phyloP scores from a whole-genome alignment of 495 filamentous ascomycete genomes.

The Glutinoglossum americanum region DNA sequence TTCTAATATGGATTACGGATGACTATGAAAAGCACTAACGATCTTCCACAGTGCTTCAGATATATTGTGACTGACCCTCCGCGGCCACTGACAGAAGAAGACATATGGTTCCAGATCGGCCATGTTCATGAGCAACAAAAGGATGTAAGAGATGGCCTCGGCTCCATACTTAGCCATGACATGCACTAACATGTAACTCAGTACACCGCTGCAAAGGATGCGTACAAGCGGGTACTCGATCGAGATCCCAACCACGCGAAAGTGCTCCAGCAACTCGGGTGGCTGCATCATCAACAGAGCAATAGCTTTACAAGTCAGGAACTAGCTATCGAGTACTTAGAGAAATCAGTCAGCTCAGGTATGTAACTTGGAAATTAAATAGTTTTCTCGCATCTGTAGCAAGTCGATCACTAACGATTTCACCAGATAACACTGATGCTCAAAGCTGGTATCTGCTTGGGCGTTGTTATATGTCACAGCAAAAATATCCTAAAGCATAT shows the following conservation, averaged over 20 bases:
- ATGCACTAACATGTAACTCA: conserved; percentile 18
- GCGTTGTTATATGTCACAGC: conserved; percentile 97
- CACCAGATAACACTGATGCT: conserved; percentile 67
- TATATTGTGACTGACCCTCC: conserved; percentile 93
- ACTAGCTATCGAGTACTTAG: conserved; percentile 86
- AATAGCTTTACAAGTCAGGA: conserved; percentile 76
- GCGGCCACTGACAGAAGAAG: conserved; percentile 82
- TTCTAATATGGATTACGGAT: conserved; percentile 3
- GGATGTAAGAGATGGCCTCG: conserved; percentile 43
- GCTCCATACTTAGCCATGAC: conserved; percentile 9
- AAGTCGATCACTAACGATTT: not conserved
- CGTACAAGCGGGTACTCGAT: conserved; percentile 83
- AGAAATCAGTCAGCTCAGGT: conserved; percentile 93
- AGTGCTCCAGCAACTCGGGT: conserved; percentile 92
- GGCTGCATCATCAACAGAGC: conserved; percentile 94
- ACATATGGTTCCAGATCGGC: conserved; percentile 99
- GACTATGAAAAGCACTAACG: conserved; percentile 9
- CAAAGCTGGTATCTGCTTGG: conserved; percentile 98
- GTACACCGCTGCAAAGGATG: conserved; percentile 82
- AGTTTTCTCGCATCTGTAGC: not conserved
- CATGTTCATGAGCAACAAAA: conserved; percentile 98
- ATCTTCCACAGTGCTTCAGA: conserved; percentile 59
- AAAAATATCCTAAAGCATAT: conserved; percentile 97
- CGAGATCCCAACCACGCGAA: conserved; percentile 93
- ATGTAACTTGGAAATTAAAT: conserved; percentile 16